Evolutionary conservation across 768 basidiomycete genomes (phyloP).

Genomic region (Tricholoma sp.): DNA sequence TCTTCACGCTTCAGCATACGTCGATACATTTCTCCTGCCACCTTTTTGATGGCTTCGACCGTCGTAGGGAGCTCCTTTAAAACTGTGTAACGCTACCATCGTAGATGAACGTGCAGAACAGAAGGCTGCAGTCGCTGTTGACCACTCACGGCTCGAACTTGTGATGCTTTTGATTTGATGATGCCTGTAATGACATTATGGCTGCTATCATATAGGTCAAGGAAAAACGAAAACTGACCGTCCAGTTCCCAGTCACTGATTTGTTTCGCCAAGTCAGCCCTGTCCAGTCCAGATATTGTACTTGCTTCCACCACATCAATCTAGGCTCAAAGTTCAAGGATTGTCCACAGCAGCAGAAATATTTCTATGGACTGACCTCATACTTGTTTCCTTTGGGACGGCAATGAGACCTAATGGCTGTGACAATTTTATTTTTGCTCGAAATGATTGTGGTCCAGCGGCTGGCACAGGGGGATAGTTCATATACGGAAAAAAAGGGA

Average conservation of each 20-base stretch:
- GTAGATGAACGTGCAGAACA: neutral
- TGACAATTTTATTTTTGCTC: conserved; percentile 27
- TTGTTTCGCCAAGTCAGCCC: conserved; percentile 7
- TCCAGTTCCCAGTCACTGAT: conserved; percentile 12
- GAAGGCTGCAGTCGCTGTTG: neutral
- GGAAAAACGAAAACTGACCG: neutral
- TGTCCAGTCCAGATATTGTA: conserved; percentile 4
- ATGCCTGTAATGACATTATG: neutral
- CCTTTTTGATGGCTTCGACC: conserved; percentile 5
- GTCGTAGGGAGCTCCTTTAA: conserved; percentile 7
- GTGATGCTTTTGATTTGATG: conserved; percentile 10
- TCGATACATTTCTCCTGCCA: conserved; percentile 4
- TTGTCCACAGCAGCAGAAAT: neutral
- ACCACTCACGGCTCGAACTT: conserved; percentile 9
- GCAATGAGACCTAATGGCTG: conserved; percentile 5
- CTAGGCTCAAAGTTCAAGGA: neutral
- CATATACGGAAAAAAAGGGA: conserved; percentile 40
- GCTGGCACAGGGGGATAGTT: conserved; percentile 24
- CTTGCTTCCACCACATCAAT: conserved; percentile 8
- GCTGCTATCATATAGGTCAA: neutral
- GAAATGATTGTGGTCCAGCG: conserved; percentile 25
- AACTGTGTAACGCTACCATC: conserved; percentile 8
- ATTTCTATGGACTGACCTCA: conserved; percentile 4
- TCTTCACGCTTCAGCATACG: conserved; percentile 13
- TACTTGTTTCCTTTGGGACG: conserved; percentile 10